Evolutionary conservation across 139 green algal genomes (phyloP), one percentile per base, ranked within the genome.

Genomic region (Edaphochlamys debaryana): DNA sequence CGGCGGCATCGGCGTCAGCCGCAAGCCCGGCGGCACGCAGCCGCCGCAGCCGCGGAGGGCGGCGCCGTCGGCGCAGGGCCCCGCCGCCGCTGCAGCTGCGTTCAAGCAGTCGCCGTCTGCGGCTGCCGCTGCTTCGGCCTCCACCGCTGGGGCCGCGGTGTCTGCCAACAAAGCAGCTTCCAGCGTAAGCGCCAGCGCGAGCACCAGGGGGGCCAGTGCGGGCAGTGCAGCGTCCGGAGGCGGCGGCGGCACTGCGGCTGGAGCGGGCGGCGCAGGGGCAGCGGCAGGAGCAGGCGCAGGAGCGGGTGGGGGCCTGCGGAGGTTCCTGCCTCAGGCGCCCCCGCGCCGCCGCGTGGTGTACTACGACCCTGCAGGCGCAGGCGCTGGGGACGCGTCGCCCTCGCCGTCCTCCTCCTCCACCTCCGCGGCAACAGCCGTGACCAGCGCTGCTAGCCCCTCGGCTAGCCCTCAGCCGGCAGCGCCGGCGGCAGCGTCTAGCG

Each of bases 311-410:
- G 48, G 48, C 19, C 54, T 79, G 17, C 73, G 73, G 29, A 37
- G 56, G 1, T 80, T 80, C 54, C 30, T 80, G 73, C 73, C 73
- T 0, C 29, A 69, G 6, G 37, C 73, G 29, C 29, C 56, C 2
- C 52, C 40, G 25, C 56, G 73, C 17, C 56, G 73, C 73, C 41
- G 20, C 29, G 73, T 80, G 25, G 56, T 80, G 27, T 80, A 69
- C 56, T 56, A 70, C 27, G 73, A 80, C 2, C 6, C 25, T 9
- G 72, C 56, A 6, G 56, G 2, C 17, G 17, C 56, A 4, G 56
- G 25, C n/a, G n/a, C 48, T 54, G 48, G 11, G 48, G 11, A 9
- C 15, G 48, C 48, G 15, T 23, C 48, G 15, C 48, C 48, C 9
- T 9, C 48, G 15, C 15, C 48, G 11, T 23, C 48, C 48, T 54